Conservation (phyloP, 345 rosid genomes). For the Salix purpurea region DNA sequence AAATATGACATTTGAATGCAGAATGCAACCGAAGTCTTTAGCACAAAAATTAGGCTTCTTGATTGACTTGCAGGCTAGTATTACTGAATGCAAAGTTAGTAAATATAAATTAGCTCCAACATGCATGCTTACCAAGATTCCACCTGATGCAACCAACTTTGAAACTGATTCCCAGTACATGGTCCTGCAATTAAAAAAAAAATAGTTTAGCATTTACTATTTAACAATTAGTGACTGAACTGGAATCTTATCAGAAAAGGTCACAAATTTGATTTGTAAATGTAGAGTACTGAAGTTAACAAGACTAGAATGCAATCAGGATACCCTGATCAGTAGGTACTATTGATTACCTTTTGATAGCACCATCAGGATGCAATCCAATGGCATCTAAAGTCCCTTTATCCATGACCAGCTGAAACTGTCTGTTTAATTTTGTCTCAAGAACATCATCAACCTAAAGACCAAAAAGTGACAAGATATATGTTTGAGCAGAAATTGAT, state of each 20-base stretch:
- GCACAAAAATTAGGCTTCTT: too few species aligned
- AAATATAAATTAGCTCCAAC: neutral
- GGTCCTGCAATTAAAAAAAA: conserved; percentile 41
- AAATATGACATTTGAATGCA: too few species aligned
- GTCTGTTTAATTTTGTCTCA: conserved; percentile 64
- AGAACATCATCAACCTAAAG: conserved; percentile 86
- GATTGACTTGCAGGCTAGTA: too few species aligned
- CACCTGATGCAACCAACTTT: conserved; percentile 76
- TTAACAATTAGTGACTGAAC: neutral
- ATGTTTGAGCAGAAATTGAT: neutral
- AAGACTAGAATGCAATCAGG: too few species aligned
- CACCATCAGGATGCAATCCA: conserved; percentile 96
- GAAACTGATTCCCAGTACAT: conserved; percentile 94
- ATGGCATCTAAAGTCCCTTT: conserved; percentile 97
- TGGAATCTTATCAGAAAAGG: neutral
- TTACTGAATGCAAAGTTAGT: neutral
- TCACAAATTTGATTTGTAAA: neutral
- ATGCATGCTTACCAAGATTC: conserved; percentile 57
- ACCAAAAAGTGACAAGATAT: neutral
- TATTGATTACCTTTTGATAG: conserved; percentile 64
- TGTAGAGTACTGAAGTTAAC: too few species aligned
- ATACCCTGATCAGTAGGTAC: neutral
- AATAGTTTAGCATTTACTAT: neutral
- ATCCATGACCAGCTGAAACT: conserved; percentile 85
- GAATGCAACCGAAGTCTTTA: too few species aligned